A percentile compares a stretch with the other conserved stretches of the same genome.
These are phyloP conservation scores for Madurella mycetomatis DNA, from an alignment of 2,329 filamentous ascomycete species.

Conservation along the genomic window DNA sequence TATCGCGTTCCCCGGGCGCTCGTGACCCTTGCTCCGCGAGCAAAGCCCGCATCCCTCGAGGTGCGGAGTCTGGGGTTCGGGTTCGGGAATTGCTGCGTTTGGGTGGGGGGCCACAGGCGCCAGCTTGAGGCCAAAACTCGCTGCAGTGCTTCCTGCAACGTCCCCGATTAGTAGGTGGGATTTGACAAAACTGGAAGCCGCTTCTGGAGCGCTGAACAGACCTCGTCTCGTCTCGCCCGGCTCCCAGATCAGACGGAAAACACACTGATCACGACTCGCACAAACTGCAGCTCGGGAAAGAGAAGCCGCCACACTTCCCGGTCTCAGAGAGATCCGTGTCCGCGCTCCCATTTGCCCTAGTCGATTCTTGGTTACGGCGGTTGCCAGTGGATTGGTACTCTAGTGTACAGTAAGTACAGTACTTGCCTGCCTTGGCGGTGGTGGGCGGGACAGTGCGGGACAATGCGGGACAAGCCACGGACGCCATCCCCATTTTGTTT, in stretches of 20 bases:
- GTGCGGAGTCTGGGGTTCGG: background rate
- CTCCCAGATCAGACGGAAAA: slow-evolving; percentile 7
- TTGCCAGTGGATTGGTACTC: background rate
- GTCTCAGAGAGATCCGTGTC: slow-evolving; percentile 12
- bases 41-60: background rate
- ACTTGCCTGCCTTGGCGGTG: background rate
- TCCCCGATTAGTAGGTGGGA: background rate
- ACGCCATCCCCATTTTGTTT: background rate
- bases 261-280: slow-evolving; percentile 11
- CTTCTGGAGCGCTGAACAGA: slow-evolving; percentile 7
- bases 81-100: background rate
- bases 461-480: background rate
- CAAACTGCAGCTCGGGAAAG: background rate
- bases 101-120: background rate
- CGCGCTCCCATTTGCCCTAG: background rate
- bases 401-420: background rate
- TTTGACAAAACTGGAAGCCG: background rate
- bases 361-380: background rate
- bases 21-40: background rate
- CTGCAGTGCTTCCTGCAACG: background rate
- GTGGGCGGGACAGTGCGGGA: background rate
- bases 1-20: background rate
- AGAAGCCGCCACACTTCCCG: slow-evolving; percentile 16
- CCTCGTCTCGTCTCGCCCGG: slow-evolving; percentile 12
- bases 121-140: background rate